Conservation (phyloP, 495 filamentous ascomycete species). For the Penicillium canescens region DNA sequence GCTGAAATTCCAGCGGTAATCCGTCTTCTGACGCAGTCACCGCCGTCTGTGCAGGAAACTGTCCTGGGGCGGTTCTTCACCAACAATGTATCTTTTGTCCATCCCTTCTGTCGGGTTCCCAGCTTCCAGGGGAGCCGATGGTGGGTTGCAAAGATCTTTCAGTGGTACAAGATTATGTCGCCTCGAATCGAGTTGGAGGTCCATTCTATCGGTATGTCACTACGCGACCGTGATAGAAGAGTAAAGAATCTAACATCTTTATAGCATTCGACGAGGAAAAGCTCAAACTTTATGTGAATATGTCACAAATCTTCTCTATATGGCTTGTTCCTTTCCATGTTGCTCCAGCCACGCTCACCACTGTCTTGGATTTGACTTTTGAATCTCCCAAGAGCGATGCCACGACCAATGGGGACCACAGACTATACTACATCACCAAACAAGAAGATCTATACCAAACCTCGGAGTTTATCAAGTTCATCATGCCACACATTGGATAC, state of each 20-base stretch:
- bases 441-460: conserved; percentile 86
- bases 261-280: conserved; percentile 67
- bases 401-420: conserved; percentile 24
- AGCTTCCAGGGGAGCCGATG: conserved; percentile 57
- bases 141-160: conserved; percentile 68
- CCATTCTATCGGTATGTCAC: conserved; percentile 61
- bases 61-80: conserved; percentile 71
- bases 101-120: conserved; percentile 78
- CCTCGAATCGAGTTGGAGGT: conserved; percentile 71
- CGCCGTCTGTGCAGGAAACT: conserved; percentile 60
- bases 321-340: conserved; percentile 75
- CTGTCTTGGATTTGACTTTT: conserved; percentile 62
- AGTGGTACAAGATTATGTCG: conserved; percentile 84
- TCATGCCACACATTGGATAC: conserved; percentile 38
- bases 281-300: conserved; percentile 66
- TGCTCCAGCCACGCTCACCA: conserved; percentile 67
- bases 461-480: conserved; percentile 74
- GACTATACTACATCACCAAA: conserved; percentile 64
- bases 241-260: not conserved
- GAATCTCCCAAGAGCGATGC: conserved; percentile 18
- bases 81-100: conserved; percentile 66
- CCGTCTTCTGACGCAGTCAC: conserved; percentile 61
- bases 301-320: conserved; percentile 72
- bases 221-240: not conserved
- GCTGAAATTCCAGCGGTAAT: conserved; percentile 64